Conservation (phyloP, 225 moss, liverwort and hornwort species). For the Pleurozium schreberi region DNA sequence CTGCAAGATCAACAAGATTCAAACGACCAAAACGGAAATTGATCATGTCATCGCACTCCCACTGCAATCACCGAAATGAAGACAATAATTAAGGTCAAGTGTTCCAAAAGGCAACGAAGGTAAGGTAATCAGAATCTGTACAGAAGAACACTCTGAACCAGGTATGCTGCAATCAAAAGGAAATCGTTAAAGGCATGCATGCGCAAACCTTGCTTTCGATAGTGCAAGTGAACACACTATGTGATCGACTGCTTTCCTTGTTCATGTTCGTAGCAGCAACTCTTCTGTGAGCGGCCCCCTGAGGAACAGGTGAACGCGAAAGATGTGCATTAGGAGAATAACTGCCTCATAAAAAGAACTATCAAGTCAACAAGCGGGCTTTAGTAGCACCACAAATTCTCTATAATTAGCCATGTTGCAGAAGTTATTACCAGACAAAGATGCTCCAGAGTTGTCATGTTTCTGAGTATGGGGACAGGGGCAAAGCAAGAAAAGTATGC, state of each 20-base stretch:
- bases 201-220: slow-evolving; percentile 85
- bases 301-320: background rate
- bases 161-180: background rate
- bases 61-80: slow-evolving; percentile 29
- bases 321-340: background rate
- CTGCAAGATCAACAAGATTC: slow-evolving; percentile 93
- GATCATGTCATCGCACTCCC: slow-evolving; percentile 87
- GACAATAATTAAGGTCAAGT: background rate
- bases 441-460: background rate
- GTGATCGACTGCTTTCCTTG: slow-evolving; percentile 96
- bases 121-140: background rate
- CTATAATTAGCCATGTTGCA: background rate
- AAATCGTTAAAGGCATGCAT: background rate
- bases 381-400: background rate
- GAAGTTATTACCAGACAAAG: background rate
- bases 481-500: background rate
- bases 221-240: slow-evolving; percentile 89
- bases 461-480: background rate
- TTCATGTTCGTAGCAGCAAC: slow-evolving; percentile 97
- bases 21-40: slow-evolving; percentile 81
- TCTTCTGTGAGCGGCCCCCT: slow-evolving; percentile 86
- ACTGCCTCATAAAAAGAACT: background rate
- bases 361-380: background rate
- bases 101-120: background rate
- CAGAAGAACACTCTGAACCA: background rate